Conservation (phyloP, 179 eudicot species). For the Actinidia polygama region DNA sequence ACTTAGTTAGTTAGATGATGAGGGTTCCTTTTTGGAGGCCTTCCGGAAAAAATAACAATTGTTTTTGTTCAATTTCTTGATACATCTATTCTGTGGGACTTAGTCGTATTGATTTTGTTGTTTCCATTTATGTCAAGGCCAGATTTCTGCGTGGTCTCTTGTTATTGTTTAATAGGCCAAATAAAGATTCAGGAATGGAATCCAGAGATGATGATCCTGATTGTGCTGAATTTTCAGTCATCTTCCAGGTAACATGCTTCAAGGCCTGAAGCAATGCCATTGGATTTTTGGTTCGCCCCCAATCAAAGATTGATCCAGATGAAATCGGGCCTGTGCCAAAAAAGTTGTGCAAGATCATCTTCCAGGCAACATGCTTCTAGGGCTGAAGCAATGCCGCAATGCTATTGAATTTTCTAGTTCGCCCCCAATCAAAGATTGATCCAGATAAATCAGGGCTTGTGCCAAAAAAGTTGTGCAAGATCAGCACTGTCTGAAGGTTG, state of each 20-base stretch:
- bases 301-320: conserved; percentile 90
- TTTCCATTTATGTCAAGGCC: not conserved
- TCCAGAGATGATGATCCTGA: conserved; percentile 87
- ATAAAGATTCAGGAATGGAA: conserved; percentile 57
- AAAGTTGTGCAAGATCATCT: conserved; percentile 75
- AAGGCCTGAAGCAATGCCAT: conserved; percentile 93
- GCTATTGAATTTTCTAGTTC: conserved; percentile 82
- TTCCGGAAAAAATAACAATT: conserved; percentile 54
- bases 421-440: conserved; percentile 91
- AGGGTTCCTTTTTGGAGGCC: conserved; percentile 62
- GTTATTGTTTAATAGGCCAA: conserved; percentile 45
- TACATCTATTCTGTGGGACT: not conserved
- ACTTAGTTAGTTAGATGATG: conserved; percentile 74
- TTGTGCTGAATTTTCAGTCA: conserved; percentile 64
- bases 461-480: conserved; percentile 74
- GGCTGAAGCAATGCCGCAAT: conserved; percentile 89
- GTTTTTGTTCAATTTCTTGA: not conserved
- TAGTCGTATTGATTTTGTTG: not conserved
- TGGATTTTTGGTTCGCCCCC: conserved; percentile 91
- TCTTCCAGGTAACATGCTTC: conserved; percentile 66
- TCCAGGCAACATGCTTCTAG: conserved; percentile 63
- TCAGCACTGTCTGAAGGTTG: conserved; percentile 84
- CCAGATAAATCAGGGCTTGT: conserved; percentile 84
- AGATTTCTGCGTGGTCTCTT: not conserved
- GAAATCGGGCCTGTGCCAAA: conserved; percentile 78